Conservation (phyloP, 2,329 filamentous ascomycete species). For the Colletotrichum viniferum region DNA sequence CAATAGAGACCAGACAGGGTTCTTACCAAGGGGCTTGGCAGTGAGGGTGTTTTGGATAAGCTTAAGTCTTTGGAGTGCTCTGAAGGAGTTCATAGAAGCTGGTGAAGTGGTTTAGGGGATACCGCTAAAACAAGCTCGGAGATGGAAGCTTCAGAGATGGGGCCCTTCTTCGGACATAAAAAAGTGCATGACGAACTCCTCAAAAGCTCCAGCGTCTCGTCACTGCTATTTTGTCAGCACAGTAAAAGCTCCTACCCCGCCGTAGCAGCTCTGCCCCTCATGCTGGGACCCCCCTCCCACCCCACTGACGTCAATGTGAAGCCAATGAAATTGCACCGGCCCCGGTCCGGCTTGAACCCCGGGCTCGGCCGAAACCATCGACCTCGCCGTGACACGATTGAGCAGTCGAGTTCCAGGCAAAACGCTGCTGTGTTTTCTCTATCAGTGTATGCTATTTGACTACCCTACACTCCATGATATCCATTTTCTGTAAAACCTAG, state of each 20-base stretch:
- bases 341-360: background rate
- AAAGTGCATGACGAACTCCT: background rate
- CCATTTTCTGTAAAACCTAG: background rate
- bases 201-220: background rate
- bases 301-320: conserved; percentile 19
- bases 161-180: conserved; percentile 11
- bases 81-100: conserved; percentile 15
- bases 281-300: background rate
- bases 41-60: conserved; percentile 11
- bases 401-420: background rate
- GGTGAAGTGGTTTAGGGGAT: background rate
- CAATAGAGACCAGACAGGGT: background rate
- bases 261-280: background rate
- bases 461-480: background rate
- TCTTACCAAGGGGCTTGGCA: background rate
- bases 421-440: background rate
- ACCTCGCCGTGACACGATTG: background rate
- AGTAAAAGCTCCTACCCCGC: background rate
- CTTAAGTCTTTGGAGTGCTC: conserved; percentile 18
- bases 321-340: background rate
- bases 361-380: background rate
- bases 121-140: background rate
- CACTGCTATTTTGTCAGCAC: background rate
- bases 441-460: background rate
- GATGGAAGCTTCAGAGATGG: background rate